Evolutionary conservation across 768 basidiomycete genomes (phyloP), one percentile per base, ranked within the genome.

Genomic region (Lanmaoa pseudosensibilis): DNA sequence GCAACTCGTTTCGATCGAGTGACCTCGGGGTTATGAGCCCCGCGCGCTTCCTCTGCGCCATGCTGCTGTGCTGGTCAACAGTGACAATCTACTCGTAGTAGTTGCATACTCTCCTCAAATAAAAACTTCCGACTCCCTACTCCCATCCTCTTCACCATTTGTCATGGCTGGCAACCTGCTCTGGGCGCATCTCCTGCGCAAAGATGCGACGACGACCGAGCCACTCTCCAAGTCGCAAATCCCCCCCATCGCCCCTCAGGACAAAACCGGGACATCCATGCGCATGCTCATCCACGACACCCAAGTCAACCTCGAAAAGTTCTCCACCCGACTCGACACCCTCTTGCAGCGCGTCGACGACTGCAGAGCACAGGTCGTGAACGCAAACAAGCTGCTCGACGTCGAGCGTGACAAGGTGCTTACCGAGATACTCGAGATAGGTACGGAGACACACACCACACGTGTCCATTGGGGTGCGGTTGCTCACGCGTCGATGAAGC

Each of bases 241-340:
- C 33, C 69, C 74, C 9, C 77, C 81, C 12, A 59, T 77, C 40
- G 75, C 75, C 12, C 84, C 87, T 5, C 61, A 81, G 30, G 88
- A 90, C 72, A 88, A 81, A 61, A 80, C 81, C 11, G 82, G 80
- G 13, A 86, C 87, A 3, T 87, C 88, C 7, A 85, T 85, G 73
- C 82, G 88, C 39, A 79, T 90, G 61, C 77, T 90, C 15, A 73
- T 91, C 21, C 83, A 90, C 60, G 89, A 90, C 65, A 90, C 87
- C 1, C 87, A 89, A 54, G 81, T 80, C 21, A 82, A 85, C 58
- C 77, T 90, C 36, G 87, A 91, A 69, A 81, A 75, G 61, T 90
- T 90, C 57, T 81, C 85, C 0, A 73, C 73, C 8, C 78, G 79
- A 32, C 80, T 85, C 15, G 83, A 81, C 41, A 70, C 71, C n/a